These are phyloP conservation scores for Diaporthe sp. DNA, from an alignment of 2,329 filamentous ascomycete species.

Conservation along the genomic window DNA sequence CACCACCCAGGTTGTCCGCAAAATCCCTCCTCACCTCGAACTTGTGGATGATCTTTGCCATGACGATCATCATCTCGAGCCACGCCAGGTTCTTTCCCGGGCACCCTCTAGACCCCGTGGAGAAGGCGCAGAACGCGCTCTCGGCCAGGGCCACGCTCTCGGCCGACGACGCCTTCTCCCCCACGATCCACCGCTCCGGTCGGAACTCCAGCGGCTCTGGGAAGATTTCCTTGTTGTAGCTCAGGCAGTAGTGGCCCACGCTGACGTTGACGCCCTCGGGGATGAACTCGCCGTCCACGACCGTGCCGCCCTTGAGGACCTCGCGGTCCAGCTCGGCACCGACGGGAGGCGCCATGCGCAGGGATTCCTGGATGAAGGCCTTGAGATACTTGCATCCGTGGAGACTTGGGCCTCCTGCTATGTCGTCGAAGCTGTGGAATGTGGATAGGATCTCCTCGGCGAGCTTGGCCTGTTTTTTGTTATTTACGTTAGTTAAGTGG, in stretches of 20 bases:
- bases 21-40: slow-evolving; percentile 24
- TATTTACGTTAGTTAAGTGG: not conserved
- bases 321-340: slow-evolving; percentile 24
- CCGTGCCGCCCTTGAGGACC: slow-evolving; percentile 30
- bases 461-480: slow-evolving; percentile 11
- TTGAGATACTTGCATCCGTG: slow-evolving; percentile 42
- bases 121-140: slow-evolving; percentile 32
- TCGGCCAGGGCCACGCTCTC: slow-evolving; percentile 32
- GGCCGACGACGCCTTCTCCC: slow-evolving; percentile 6
- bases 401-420: slow-evolving; percentile 30
- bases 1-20: slow-evolving; percentile 22
- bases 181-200: slow-evolving; percentile 35
- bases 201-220: slow-evolving; percentile 25
- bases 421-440: slow-evolving; percentile 39
- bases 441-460: slow-evolving; percentile 34
- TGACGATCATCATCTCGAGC: slow-evolving; percentile 31
- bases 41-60: slow-evolving; percentile 30
- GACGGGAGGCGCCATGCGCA: slow-evolving; percentile 48
- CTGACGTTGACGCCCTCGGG: slow-evolving; percentile 32
- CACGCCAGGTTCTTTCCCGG: slow-evolving; percentile 31
- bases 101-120: slow-evolving; percentile 21
- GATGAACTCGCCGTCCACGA: slow-evolving; percentile 32
- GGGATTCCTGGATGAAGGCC: slow-evolving; percentile 47
- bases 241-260: slow-evolving; percentile 32
- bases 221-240: slow-evolving; percentile 33